Base-by-base conservation (phyloP, 352 stramenopile genomes). In the Phytopythium mirpurense region DNA sequence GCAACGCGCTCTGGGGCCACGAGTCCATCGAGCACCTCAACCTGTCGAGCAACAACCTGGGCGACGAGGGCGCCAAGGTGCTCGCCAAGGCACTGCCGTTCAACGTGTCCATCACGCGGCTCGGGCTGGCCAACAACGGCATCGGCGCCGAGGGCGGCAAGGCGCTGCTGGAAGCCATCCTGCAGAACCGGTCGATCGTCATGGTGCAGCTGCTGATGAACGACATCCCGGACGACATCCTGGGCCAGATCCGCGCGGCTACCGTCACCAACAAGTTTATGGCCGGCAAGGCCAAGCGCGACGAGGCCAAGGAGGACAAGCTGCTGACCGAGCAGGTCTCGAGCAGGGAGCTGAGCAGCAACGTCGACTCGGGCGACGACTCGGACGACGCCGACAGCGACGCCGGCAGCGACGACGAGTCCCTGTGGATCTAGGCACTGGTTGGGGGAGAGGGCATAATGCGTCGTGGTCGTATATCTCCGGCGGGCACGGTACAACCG, bases 261-360 rank as follows among this genome's bases (percentile, higher is more conserved):
- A 41, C 80, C 0, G 65, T 78, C 26, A 68, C 76, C 15, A 83
- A 83, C 50, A 83, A 77, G 55, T 45, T 78, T 35, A 74, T 73
- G 61, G 59, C 63, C 37, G 61, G 67, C 29, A 74, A 78, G 51
- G 63, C 60, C 15, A 51, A 64, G 60, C 44, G 67, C 43, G 69
- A 78, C n/a, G 66, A 78, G 26, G 60, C 62, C 51, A 77, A 67
- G 56, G 59, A 67, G 35, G 49, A 62, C 23, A 50, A 59, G 31
- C 56, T 55, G 24, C 51, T 66, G 19, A 44, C 64, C n/a, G 53
- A 74, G 42, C 49, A 51, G 18, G 11, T 35, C 34, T 69, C 50
- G 54, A 55, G 23, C 53, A 62, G 10, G 51, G 62, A 38, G 42
- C 34, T 7, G n/a, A 62, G 38, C 38, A 44, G 38, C 19, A 26